Percentiles rank a stretch among this genome's conserved stretches.
Conservation (phyloP, 2,329 filamentous ascomycete species). For the Exserohilum turcica region DNA sequence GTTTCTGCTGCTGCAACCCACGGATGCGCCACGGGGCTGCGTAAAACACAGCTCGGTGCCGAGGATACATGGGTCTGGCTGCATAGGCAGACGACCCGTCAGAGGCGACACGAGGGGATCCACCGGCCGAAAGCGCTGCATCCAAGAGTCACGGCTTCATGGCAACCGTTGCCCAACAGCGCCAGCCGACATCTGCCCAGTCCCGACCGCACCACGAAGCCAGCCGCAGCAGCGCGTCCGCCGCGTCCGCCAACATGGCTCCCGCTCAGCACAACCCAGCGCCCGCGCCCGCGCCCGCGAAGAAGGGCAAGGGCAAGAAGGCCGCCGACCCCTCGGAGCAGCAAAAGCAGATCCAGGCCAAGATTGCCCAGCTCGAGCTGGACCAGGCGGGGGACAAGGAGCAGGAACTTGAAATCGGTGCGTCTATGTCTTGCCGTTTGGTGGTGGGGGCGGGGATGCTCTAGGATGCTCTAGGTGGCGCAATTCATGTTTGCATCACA, state of each 20-base stretch:
- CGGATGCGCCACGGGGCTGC: slow-evolving; percentile 24
- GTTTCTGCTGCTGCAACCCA: slow-evolving; percentile 18
- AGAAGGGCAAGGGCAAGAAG: slow-evolving; percentile 87
- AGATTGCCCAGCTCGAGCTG: slow-evolving; percentile 93
- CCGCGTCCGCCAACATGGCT: slow-evolving; percentile 52
- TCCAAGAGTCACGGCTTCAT: slow-evolving; percentile 32
- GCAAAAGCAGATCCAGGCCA: slow-evolving; percentile 86
- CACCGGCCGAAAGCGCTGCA: slow-evolving; percentile 15
- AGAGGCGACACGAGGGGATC: slow-evolving; percentile 24
- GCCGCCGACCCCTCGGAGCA: slow-evolving; percentile 83
- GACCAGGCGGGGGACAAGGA: slow-evolving; percentile 94
- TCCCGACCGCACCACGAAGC: slow-evolving; percentile 48
- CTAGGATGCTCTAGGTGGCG: slow-evolving; percentile 13
- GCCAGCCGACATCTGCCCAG: slow-evolving; percentile 38
- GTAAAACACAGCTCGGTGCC: slow-evolving; percentile 4
- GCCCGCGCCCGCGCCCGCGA: slow-evolving; percentile 61
- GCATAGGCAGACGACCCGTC: slow-evolving; percentile 12
- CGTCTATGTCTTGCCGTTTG: slow-evolving; percentile 22
- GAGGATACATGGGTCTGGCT: slow-evolving; percentile 3
- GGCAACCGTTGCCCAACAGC: slow-evolving; percentile 47
- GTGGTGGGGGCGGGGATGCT: slow-evolving; percentile 5
- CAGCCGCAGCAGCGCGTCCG: slow-evolving; percentile 47
- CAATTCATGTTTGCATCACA: slow-evolving; percentile 10
- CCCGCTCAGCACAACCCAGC: slow-evolving; percentile 55
- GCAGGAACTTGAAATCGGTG: slow-evolving; percentile 93